These are phyloP conservation scores for Tremellales sp. DNA, from an alignment of 1,284 basidiomycete species.

Conservation along the genomic window DNA sequence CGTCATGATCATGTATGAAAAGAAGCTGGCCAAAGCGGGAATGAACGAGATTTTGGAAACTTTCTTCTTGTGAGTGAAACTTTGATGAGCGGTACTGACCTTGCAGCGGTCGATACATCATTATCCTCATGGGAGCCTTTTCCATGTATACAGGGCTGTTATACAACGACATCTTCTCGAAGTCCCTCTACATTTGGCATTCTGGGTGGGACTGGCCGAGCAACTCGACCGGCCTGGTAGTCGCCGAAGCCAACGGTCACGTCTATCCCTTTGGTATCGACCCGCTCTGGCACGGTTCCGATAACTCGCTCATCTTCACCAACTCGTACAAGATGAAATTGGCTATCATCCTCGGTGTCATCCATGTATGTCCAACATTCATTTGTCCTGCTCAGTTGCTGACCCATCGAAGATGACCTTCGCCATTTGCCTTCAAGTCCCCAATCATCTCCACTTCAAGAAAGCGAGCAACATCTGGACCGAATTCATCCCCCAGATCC, in stretches of 20 bases:
- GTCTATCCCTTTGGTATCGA: constrained; percentile 92
- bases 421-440: constrained; percentile 89
- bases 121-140: constrained; percentile 93
- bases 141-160: constrained; percentile 95
- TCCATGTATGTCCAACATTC: constrained; percentile 65
- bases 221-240: constrained; percentile 52
- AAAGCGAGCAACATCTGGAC: constrained; percentile 79
- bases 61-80: constrained; percentile 81
- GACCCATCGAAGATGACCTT: constrained; percentile 81
- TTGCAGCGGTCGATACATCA: constrained; percentile 89
- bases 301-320: constrained; percentile 88
- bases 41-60: constrained; percentile 77
- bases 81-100: constrained; percentile 8
- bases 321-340: constrained; percentile 99
- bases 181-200: constrained; percentile 79
- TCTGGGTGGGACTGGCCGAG: constrained; percentile 85
- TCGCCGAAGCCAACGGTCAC: constrained; percentile 60
- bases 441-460: constrained; percentile 92
- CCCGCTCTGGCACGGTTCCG: constrained; percentile 90
- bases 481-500: constrained; percentile 94
- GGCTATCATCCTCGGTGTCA: constrained; percentile 94
- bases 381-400: constrained; percentile 6
- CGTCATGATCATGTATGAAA: constrained; percentile 83
- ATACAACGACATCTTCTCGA: constrained; percentile 99
- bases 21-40: constrained; percentile 68